Base-by-base conservation (phyloP, 2,329 filamentous ascomycete species). In the Daldinia sp. region DNA sequence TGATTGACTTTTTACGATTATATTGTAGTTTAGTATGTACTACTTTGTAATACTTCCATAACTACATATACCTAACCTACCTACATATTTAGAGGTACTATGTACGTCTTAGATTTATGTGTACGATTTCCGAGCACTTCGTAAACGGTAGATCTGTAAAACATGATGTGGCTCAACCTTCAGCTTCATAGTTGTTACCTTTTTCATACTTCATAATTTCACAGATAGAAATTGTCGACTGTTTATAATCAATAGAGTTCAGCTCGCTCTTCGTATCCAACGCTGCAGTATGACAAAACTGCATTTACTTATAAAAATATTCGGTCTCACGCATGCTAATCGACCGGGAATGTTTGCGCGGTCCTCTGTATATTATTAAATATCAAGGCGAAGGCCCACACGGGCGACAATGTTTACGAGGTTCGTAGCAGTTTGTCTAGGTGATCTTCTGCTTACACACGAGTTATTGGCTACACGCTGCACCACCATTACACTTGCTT, bases 351-450 rank as follows among this genome's bases (percentile, higher is more conserved):
- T 70, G 60, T 44, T 68, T 64, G 46, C 53, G 26, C 33, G 6
- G 50, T 63, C 20, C 42, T 53, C 66, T 63, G 62, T 65, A 67
- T 67, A 63, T 67, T 58, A 63, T 60, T 44, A 67, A 65, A 67
- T 59, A 41, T 63, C 42, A 53, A 68, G 56, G 66, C 56, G 61
- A 63, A 54, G 42, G 53, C 61, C 65, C 65, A 71, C 70, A 70
- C 57, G 67, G 66, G 60, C 67, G 60, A 60, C 60, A 65, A 60
- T 55, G 46, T 65, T 68, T 70, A 71, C 68, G 70, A 72, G 66
- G 54, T 61, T 61, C 42, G 60, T 37, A 46, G 58, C 62, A 57
- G 37, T 35, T 37, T 58, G 26, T 57, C 57, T 57, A 37, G 46
- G 42, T 41, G 54, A 62, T 55, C 44, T 33, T 53, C 55, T 61